Evolutionary conservation across 2,329 filamentous ascomycete species (phyloP), one percentile per base, ranked within the genome.

Genomic region (Ascosphaera pollenicola): DNA sequence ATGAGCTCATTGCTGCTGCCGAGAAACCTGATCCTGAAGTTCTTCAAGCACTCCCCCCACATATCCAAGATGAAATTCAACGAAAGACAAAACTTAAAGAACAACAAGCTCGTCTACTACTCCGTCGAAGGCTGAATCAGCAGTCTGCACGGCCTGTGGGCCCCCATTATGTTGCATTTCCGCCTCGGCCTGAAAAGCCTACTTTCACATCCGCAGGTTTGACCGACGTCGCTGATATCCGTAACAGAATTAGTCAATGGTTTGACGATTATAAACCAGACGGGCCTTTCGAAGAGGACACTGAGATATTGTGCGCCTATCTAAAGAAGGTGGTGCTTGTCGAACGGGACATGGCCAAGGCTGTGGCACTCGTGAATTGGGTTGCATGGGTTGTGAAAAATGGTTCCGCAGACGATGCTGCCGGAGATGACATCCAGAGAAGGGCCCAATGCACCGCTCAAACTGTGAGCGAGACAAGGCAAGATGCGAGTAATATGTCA

Each of bases 281-380:
- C 2, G 83, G 80, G 0, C 89, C 89, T 1, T 84, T 89, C 55
- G 58, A 59, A 0, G 73, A 79, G 41, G 89, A 98, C 55, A 75
- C 87, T 0, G 67, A 66, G 32, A 74, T 85, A 30, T 63, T 95
- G 43, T 70, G 68, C 40, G 69, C 64, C 50, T 95, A 92, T 54
- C 55, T 95, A 21, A 62, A 54, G 3, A 68, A 68, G 18, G 81
- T 95, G 0, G 67, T 93, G 0, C 43, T 60, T 1, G 75, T 87
- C 41, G 89, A 95, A 55, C 64, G 68, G 42, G 76, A 94, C 52
- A 65, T 89, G 58, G 68, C 68, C 3, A 93, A 92, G 56, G 80
- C 71, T 1, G 66, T 72, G 2, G 69, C 69, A 10, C 57, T 89
- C 15, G 68, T 78, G 10, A 72, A 65, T 46, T 92, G 82, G 81